Base-by-base conservation (phyloP, 2,329 filamentous ascomycete species). In the Gnomoniopsis smithogilvyi region DNA sequence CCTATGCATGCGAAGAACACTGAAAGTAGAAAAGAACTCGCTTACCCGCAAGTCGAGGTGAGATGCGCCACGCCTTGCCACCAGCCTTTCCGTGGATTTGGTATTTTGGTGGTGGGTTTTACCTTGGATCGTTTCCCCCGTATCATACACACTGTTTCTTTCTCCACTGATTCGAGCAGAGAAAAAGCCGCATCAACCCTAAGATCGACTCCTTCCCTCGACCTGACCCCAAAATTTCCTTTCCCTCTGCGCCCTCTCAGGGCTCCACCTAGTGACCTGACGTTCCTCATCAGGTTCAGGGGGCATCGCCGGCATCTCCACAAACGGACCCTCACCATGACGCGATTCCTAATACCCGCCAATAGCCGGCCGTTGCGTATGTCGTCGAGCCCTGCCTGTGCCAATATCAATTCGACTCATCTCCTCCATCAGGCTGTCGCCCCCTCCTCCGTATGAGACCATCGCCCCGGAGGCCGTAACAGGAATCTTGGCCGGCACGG, bases 401-500 rank as follows among this genome's bases (percentile, higher is more conserved):
- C 86, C 86, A 64, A 89, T 81, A 66, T 89, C 85, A 62, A 89
- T 88, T 51, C 78, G 78, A 66, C 81, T 85, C 79, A 93, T 82
- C 73, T 93, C 90, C 63, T 91, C 79, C 72, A 89, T 82, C 54
- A 93, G 73, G 58, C 80, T 80, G 6, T 71, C 73, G 15, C 64
- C 62, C 3, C 60, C 63, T 65, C 64, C 51, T 65, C 66, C 64
- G 68, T 67, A 2, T 19, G 62, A 47, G 10, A 64, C 59, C 51
- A 71, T 63, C 33, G 66, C 70, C 34, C 75, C 78, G 62, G 76
- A 80, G 75, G 78, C 80, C n/a, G 72, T 56, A 22, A 89, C 71
- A 1, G 88, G 87, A 10, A 91, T 76, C 73, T 91, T 91, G n/a
- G 87, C 86, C 3, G 89, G 88, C 51, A 90, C 80, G 0, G 86